A percentile compares a stretch with the other conserved stretches of the same genome.
These are phyloP conservation scores for Metschnikowia santaceciliae DNA, from an alignment of 805 yeast species.

Conservation along the genomic window DNA sequence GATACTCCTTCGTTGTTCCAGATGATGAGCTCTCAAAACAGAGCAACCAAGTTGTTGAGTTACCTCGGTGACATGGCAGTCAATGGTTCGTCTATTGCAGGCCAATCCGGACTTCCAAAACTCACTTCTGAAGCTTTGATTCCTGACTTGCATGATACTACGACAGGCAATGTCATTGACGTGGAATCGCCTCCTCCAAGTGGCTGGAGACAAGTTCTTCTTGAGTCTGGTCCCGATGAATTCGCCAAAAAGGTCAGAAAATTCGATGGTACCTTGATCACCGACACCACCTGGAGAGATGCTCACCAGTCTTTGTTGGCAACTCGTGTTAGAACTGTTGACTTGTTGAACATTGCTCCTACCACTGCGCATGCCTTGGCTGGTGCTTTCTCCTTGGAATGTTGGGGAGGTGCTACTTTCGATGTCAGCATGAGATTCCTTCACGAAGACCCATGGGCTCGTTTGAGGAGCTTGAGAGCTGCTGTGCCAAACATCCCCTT, in stretches of 20 bases:
- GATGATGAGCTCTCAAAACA: conserved; percentile 90
- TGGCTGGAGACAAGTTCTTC: conserved; percentile 90
- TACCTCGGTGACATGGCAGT: conserved; percentile 93
- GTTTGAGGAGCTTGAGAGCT: conserved; percentile 81
- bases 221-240: conserved; percentile 81
- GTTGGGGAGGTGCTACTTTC: conserved; percentile 99
- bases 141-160: conserved; percentile 64
- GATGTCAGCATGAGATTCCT: conserved; percentile 98
- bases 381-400: conserved; percentile 93
- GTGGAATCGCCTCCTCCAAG: conserved; percentile 51
- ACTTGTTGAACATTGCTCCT: conserved; percentile 86
- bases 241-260: conserved; percentile 86
- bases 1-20: conserved; percentile 96
- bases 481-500: conserved; percentile 97
- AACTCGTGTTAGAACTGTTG: conserved; percentile 94
- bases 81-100: conserved; percentile 93
- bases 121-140: conserved; percentile 68
- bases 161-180: conserved; percentile 57
- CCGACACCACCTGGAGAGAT: conserved; percentile 99
- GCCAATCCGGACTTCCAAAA: conserved; percentile 92
- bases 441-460: conserved; percentile 98
- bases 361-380: conserved; percentile 86
- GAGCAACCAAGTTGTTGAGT: conserved; percentile 90
- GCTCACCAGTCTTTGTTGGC: conserved; percentile 98
- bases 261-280: conserved; percentile 81